Conservation (phyloP, 2,329 filamentous ascomycete species). For the Aspergillus sp. region DNA sequence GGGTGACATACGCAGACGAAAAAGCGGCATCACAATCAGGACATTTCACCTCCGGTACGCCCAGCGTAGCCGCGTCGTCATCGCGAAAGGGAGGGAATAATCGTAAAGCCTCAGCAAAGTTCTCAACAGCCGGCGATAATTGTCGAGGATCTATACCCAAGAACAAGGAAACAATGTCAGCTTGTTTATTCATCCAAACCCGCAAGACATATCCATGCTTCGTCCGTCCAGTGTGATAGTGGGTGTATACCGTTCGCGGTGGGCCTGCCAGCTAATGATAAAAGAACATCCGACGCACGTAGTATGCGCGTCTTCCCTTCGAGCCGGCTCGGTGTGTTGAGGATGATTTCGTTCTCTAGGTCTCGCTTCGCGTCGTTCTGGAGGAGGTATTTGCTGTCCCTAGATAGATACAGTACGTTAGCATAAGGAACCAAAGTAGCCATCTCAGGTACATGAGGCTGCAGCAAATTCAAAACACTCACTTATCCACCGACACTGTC, state of each 20-base stretch:
- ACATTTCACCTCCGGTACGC: conserved; percentile 23
- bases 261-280: conserved; percentile 21
- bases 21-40: conserved; percentile 32
- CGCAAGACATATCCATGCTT: no score
- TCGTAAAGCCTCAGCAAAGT: conserved; percentile 27
- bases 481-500: not conserved
- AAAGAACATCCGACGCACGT: conserved; percentile 23
- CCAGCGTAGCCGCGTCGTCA: conserved; percentile 22
- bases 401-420: not conserved
- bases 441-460: not conserved
- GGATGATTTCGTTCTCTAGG: conserved; percentile 20
- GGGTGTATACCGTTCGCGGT: conserved; percentile 16
- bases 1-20: conserved; percentile 25
- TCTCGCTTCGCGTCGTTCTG: conserved; percentile 14
- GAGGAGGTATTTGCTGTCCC: not conserved
- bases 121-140: conserved; percentile 19
- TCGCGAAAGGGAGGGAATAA: conserved; percentile 27
- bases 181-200: not conserved
- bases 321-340: conserved; percentile 14
- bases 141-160: conserved; percentile 12
- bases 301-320: conserved; percentile 20
- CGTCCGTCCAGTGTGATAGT: not conserved
- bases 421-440: not conserved
- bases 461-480: not conserved
- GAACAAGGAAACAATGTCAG: not conserved